Evolutionary conservation across 2,329 filamentous ascomycete genomes (phyloP).

Genomic region (Elsinoe batatas): DNA sequence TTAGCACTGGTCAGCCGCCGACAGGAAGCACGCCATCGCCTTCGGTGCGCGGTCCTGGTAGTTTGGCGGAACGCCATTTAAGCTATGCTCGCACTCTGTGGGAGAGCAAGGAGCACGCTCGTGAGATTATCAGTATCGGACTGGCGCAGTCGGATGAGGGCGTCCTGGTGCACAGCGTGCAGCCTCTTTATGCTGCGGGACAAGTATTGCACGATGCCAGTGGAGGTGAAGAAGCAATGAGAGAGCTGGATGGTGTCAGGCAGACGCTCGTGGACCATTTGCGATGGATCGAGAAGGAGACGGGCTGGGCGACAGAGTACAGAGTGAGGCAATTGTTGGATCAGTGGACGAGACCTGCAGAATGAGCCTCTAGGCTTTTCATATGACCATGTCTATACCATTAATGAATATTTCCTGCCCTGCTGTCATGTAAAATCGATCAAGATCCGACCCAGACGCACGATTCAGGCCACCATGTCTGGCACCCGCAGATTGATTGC

Average conservation of each 20-base stretch:
- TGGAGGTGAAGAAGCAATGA: slow-evolving; percentile 17
- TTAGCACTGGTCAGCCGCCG: slow-evolving; percentile 34
- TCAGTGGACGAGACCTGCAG: slow-evolving; percentile 29
- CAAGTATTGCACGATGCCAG: slow-evolving; percentile 45
- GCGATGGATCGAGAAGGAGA: slow-evolving; percentile 50
- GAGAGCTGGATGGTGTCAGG: slow-evolving; percentile 37
- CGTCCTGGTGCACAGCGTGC: slow-evolving; percentile 49
- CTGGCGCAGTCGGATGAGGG: slow-evolving; percentile 46
- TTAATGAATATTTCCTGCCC: too few species aligned
- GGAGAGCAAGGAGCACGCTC: slow-evolving; percentile 47
- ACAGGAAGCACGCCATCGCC: slow-evolving; percentile 2
- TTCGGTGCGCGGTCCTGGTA: slow-evolving; percentile 35
- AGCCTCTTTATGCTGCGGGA: slow-evolving; percentile 53
- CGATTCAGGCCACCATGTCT: not conserved
- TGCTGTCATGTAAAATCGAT: not conserved
- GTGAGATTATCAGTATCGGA: slow-evolving; percentile 53
- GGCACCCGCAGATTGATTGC: not conserved
- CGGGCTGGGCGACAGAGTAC: slow-evolving; percentile 56
- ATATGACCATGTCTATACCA: not conserved
- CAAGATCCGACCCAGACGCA: not conserved
- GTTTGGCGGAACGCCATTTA: slow-evolving; percentile 44
- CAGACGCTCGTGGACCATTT: slow-evolving; percentile 46
- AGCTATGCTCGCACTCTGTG: slow-evolving; percentile 48
- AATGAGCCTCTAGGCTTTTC: not conserved
- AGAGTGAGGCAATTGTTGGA: slow-evolving; percentile 45